A percentile compares a stretch with the other conserved stretches of the same genome.
Conservation (phyloP, 352 stramenopile genomes). For the Phytophthora nicotianae region DNA sequence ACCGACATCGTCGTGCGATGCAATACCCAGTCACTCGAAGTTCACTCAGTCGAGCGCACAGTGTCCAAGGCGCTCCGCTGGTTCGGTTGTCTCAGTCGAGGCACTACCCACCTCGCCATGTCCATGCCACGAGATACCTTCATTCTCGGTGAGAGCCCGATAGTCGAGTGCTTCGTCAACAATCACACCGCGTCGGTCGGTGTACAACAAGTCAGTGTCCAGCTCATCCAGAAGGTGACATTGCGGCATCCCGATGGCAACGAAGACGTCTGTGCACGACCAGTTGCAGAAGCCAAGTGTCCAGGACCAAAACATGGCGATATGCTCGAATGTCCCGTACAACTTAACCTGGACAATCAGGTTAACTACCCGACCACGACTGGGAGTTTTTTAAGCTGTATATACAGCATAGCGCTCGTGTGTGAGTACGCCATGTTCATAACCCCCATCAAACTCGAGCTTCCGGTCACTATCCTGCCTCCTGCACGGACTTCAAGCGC, state of each 20-base stretch:
- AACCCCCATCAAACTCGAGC: slow-evolving; percentile 34
- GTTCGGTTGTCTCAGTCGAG: slow-evolving; percentile 60
- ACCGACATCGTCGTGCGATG: slow-evolving; percentile 57
- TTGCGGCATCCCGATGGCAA: slow-evolving; percentile 44
- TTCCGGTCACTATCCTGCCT: slow-evolving; percentile 46
- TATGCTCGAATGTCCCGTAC: slow-evolving; percentile 64
- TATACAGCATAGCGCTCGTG: slow-evolving; percentile 65
- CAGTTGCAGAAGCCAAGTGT: slow-evolving; percentile 62
- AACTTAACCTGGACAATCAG: slow-evolving; percentile 58
- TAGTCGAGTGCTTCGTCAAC: slow-evolving; percentile 75
- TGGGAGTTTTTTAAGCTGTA: slow-evolving; percentile 61
- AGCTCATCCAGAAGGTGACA: slow-evolving; percentile 68
- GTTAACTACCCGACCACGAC: slow-evolving; percentile 60
- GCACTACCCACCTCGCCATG: slow-evolving; percentile 63
- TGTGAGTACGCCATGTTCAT: slow-evolving; percentile 54
- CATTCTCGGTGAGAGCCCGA: slow-evolving; percentile 54
- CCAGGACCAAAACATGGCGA: slow-evolving; percentile 51
- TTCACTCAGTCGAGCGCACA: slow-evolving; percentile 54
- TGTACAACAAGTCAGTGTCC: slow-evolving; percentile 56
- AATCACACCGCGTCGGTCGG: slow-evolving; percentile 66
- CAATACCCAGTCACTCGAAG: slow-evolving; percentile 15
- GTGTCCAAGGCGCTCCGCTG: slow-evolving; percentile 67
- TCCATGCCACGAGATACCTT: slow-evolving; percentile 74
- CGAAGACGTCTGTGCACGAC: slow-evolving; percentile 43
- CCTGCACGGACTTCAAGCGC: slow-evolving; percentile 19